Base-by-base conservation (phyloP, 116 monocot genomes). In the Iris pallida region DNA sequence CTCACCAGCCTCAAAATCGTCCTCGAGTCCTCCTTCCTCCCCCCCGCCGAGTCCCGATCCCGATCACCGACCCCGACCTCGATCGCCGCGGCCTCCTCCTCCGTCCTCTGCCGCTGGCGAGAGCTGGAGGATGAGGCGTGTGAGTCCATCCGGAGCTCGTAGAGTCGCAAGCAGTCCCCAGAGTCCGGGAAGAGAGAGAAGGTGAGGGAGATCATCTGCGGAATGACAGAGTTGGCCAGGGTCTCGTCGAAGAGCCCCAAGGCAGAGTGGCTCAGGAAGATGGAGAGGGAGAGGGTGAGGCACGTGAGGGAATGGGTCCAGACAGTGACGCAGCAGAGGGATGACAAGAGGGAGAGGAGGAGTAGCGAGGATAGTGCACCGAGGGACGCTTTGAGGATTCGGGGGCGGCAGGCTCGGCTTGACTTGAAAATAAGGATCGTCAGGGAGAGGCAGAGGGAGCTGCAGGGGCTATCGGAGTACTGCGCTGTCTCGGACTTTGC, bases 371-470 rank as follows among this genome's bases (percentile, higher is more conserved):
- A 73, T 0, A 75, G 60, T 45, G 72, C 60, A 9, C 61, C 75
- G 61, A 79, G 88, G 59, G 82, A 84, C 54, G 53, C 79, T 55
- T 59, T 75, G 73, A 80, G 90, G 68, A 44, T 87, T 30, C 70
- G 90, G 2, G 94, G 94, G 10, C 77, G 87, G 17, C 90, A 94
- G 66, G 94, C 94, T 4, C 79, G 90, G 19, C 72, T 87, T 16
- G 94, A 94, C 40, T 71, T 94, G 81, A 81, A 90, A 44, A 81
- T 75, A 73, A 86, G 85, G 59, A 85, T 85, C 64, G 87, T 68
- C 6, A 80, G 85, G 63, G 94, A 94, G 59, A 82, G 94, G 61
- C 76, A 94, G 79, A 73, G 85, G 61, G 94, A 94, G 71, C 82
- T 94, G 45, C 87, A 94, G 64, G 74, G 79, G 43, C 62, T 94